Evolutionary conservation across 2,329 filamentous ascomycete genomes (phyloP).

Genomic region (Cladophialophora psammophila): DNA sequence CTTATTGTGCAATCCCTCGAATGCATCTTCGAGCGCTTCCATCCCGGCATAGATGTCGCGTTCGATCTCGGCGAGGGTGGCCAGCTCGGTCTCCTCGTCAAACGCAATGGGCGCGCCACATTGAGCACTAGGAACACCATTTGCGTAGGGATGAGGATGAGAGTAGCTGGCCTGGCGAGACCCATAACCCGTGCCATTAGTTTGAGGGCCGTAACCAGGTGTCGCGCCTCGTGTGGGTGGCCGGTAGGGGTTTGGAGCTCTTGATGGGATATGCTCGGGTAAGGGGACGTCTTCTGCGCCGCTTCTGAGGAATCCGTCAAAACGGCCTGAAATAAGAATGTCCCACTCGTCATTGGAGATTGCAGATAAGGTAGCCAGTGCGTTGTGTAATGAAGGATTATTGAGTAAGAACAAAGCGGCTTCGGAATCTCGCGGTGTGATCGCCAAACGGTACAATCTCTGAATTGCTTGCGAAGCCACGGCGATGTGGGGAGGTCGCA

Average conservation of each 20-base stretch:
- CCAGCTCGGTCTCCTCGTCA: constrained; percentile 93
- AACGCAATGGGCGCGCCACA: constrained; percentile 80
- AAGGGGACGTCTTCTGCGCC: constrained; percentile 71
- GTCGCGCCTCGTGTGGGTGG: constrained; percentile 43
- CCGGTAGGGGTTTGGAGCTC: constrained; percentile 39
- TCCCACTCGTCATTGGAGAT: constrained; percentile 97
- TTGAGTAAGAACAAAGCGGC: constrained; percentile 84
- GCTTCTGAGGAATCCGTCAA: constrained; percentile 94
- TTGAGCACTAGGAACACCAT: constrained; percentile 51
- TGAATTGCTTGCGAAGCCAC: constrained; percentile 81
- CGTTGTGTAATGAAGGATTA: constrained; percentile 80
- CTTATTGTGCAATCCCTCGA: constrained; percentile 85
- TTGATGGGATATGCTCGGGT: constrained; percentile 32
- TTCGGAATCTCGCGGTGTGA: constrained; percentile 82
- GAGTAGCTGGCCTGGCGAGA: constrained; percentile 51
- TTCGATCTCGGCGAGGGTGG: constrained; percentile 87
- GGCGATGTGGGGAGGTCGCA: constrained; percentile 75
- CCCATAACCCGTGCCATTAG: constrained; percentile 54
- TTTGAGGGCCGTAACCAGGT: constrained; percentile 45
- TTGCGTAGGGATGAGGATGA: constrained; percentile 58
- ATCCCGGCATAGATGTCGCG: constrained; percentile 92
- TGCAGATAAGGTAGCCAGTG: constrained; percentile 84
- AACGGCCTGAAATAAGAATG: constrained; percentile 89
- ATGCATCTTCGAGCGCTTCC: constrained; percentile 92
- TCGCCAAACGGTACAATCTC: constrained; percentile 78